Percentiles rank a stretch among this genome's conserved stretches.
Conservation (phyloP, 2,329 filamentous ascomycete genomes). For the Cladophialophora carrionii region DNA sequence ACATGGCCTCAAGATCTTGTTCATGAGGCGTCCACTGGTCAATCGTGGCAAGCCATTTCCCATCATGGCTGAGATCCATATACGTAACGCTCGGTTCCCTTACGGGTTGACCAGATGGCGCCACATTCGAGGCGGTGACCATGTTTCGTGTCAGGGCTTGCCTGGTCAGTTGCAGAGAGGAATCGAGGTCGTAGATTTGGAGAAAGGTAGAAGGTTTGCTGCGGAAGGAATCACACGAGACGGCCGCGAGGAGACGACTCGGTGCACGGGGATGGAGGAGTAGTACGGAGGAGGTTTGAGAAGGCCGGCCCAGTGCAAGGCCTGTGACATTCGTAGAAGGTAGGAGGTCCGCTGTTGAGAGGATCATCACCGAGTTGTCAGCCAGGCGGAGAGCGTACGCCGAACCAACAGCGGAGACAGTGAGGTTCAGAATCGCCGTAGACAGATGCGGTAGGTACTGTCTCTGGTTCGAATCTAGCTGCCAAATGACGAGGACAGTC, state of each 20-base stretch:
- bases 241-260: slow-evolving; percentile 69
- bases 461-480: slow-evolving; percentile 80
- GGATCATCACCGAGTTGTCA: slow-evolving; percentile 87
- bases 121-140: slow-evolving; percentile 76
- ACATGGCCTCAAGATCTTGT: slow-evolving; percentile 66
- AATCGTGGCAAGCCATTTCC: slow-evolving; percentile 85
- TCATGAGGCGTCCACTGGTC: slow-evolving; percentile 84
- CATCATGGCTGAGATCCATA: slow-evolving; percentile 76
- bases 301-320: slow-evolving; percentile 52
- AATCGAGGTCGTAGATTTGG: slow-evolving; percentile 84
- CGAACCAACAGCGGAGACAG: slow-evolving; percentile 76
- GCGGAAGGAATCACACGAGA: slow-evolving; percentile 54
- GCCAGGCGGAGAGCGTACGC: slow-evolving; percentile 83
- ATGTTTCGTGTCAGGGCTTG: slow-evolving; percentile 90
- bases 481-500: slow-evolving; percentile 88
- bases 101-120: slow-evolving; percentile 70
- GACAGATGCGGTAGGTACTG: slow-evolving; percentile 89
- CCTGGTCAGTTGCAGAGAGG: slow-evolving; percentile 75
- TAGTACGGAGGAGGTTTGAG: slow-evolving; percentile 42
- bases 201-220: slow-evolving; percentile 51
- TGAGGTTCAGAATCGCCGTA: slow-evolving; percentile 79
- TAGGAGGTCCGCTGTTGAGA: slow-evolving; percentile 87
- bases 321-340: slow-evolving; percentile 74
- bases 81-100: slow-evolving; percentile 77
- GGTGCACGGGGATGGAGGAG: slow-evolving; percentile 65